Evolutionary conservation across 805 yeast species (phyloP), one percentile per base, ranked within the genome.

Genomic region (Teunomyces panamensis): DNA sequence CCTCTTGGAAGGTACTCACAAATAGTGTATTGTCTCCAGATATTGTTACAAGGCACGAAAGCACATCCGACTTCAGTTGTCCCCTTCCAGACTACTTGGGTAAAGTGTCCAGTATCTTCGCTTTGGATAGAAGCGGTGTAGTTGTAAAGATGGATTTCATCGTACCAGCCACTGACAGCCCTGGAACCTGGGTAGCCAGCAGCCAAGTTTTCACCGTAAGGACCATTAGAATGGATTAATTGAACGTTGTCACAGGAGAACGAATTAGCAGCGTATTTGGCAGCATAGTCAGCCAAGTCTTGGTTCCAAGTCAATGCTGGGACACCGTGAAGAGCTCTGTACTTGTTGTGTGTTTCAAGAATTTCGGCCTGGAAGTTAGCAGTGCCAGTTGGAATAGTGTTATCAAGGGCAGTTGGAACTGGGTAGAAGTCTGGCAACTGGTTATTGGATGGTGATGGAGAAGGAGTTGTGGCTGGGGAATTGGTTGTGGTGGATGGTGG

Each of bases 141-240:
- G 64, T 79, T 68, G 67, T 85, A 87, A 45, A 62, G 50, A 9
- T 57, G 48, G 54, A 83, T 85, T 70, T 87, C 92, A 49, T 71
- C 65, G 67, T 86, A 86, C 94, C 94, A 87, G 36, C 85, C 82
- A 50, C 83, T 84, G 34, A 85, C 86, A 28, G 79, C 82, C 3
- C 78, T 84, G 3, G 80, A 65, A 26, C 27, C 30, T 26, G 30
- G 20, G 55, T 76, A 76, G 51, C 89, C 92, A 35, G 81, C 77
- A 13, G 90, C 91, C 54, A 87, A 73, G 69, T 87, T 87, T 63
- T 87, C 92, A 69, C 94, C 94, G 62, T 83, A 84, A 13, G 77
- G 77, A 10, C 85, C 83, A 32, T 75, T 72, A 16, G 89, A 82
- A 67, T 87, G 92, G 13, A 74, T 64, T 55, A 86, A 71, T 46